Conservation (phyloP, 176 grass and related monocot species). For the Cenchrus americanus region DNA sequence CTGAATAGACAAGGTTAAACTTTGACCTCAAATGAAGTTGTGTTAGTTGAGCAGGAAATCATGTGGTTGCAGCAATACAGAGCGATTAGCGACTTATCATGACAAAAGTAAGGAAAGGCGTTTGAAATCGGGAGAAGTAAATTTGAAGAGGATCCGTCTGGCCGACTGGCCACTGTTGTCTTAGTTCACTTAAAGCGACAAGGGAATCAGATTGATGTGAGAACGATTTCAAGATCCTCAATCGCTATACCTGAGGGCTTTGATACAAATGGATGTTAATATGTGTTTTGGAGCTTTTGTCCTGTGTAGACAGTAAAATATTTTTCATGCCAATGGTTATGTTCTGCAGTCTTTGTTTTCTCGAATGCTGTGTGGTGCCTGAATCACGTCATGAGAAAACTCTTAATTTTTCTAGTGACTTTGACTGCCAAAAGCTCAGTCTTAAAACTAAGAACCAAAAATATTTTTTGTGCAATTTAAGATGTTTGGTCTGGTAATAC, state of each 20-base stretch:
- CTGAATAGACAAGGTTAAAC: neutral
- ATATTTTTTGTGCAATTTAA: neutral
- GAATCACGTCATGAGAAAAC: neutral
- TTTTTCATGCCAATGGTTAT: neutral
- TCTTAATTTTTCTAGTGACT: neutral
- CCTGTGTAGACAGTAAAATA: neutral
- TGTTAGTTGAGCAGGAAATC: constrained; percentile 15
- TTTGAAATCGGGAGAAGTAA: constrained; percentile 21
- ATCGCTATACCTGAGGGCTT: neutral
- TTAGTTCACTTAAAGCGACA: constrained; percentile 39
- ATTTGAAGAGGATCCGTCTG: constrained; percentile 18
- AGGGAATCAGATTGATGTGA: constrained; percentile 12
- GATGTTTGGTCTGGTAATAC: neutral
- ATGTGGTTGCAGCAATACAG: constrained; percentile 36
- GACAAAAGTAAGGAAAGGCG: constrained; percentile 7
- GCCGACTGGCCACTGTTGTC: constrained; percentile 18
- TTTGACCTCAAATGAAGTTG: neutral
- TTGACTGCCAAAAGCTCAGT: neutral
- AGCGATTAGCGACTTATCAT: constrained; percentile 12
- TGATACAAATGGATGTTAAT: neutral
- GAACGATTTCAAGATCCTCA: constrained; percentile 30
- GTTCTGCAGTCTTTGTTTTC: neutral
- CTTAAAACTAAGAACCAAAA: neutral
- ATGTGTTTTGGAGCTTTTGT: neutral
- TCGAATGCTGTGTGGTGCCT: neutral